Conservation (phyloP, 495 filamentous ascomycete genomes). For the Bombardia bombarda region DNA sequence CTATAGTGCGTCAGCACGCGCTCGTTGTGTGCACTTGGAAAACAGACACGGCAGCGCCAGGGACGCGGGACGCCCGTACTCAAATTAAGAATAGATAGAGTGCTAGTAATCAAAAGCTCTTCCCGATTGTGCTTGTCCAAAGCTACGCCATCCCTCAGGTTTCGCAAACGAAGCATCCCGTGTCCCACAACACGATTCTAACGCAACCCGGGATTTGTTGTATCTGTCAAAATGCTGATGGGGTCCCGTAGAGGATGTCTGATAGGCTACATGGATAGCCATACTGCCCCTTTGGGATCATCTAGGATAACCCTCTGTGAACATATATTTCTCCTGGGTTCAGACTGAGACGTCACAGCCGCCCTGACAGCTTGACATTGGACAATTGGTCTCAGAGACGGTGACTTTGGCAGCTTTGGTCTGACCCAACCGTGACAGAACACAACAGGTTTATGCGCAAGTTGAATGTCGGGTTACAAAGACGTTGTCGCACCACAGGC, state of each 20-base stretch:
- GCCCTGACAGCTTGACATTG: slow-evolving; percentile 6
- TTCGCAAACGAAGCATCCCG: neutral
- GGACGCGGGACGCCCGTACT: neutral
- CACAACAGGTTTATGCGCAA: neutral
- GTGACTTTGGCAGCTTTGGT: neutral
- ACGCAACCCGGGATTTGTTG: neutral
- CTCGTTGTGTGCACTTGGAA: neutral
- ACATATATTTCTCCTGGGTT: too few species aligned
- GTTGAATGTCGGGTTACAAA: too few species aligned
- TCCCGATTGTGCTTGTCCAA: neutral
- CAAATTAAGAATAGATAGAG: slow-evolving; percentile 7
- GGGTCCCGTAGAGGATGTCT: too few species aligned
- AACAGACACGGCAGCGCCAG: neutral
- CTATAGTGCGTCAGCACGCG: neutral
- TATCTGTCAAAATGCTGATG: too few species aligned
- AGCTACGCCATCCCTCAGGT: neutral
- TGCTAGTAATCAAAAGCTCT: neutral
- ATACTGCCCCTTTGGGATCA: too few species aligned
- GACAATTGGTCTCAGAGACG: too few species aligned
- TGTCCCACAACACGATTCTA: neutral
- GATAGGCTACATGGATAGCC: too few species aligned
- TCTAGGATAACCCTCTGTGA: too few species aligned
- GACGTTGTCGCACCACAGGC: too few species aligned
- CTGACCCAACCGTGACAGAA: neutral
- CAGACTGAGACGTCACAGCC: slow-evolving; percentile 4